phyloP scores from a whole-genome alignment of 1,284 basidiomycete genomes.

The Marasmius oreades region DNA sequence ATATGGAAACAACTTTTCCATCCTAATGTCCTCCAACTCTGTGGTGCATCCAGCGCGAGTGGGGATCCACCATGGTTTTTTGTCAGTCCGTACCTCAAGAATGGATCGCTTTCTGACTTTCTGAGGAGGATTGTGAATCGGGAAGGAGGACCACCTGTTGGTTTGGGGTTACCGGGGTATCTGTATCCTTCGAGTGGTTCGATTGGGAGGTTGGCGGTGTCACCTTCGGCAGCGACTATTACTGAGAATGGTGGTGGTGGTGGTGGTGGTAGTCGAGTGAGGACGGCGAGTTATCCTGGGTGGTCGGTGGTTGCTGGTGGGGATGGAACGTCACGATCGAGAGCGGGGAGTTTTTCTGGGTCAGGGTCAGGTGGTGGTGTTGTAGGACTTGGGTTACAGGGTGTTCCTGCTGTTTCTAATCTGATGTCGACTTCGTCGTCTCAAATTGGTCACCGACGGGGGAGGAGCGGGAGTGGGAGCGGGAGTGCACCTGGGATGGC shows the following conservation, averaged over 20 bases:
- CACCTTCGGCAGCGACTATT: background rate
- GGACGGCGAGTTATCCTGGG: background rate
- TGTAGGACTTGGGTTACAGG: background rate
- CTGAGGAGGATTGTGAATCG: conserved; percentile 23
- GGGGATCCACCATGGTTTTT: conserved; percentile 66
- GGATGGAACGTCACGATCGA: background rate
- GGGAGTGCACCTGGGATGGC: background rate
- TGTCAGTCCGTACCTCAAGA: conserved; percentile 61
- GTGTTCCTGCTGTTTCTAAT: background rate
- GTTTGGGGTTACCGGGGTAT: background rate
- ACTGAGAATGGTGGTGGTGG: background rate
- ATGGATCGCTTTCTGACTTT: conserved; percentile 32
- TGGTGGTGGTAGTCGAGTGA: background rate
- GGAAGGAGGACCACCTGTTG: background rate
- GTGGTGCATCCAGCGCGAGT: conserved; percentile 56
- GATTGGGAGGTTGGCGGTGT: background rate
- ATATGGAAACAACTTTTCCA: conserved; percentile 53
- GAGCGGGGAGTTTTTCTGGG: background rate
- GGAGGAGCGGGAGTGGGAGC: conserved; percentile 14
- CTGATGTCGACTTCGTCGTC: background rate
- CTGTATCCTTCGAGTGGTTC: background rate
- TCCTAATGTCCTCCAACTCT: conserved; percentile 50
- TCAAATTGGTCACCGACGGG: background rate
- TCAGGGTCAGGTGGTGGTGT: background rate
- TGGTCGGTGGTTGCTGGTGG: background rate